phyloP scores from a whole-genome alignment of 106 monocot genomes.

The Phalaenopsis equestris region DNA sequence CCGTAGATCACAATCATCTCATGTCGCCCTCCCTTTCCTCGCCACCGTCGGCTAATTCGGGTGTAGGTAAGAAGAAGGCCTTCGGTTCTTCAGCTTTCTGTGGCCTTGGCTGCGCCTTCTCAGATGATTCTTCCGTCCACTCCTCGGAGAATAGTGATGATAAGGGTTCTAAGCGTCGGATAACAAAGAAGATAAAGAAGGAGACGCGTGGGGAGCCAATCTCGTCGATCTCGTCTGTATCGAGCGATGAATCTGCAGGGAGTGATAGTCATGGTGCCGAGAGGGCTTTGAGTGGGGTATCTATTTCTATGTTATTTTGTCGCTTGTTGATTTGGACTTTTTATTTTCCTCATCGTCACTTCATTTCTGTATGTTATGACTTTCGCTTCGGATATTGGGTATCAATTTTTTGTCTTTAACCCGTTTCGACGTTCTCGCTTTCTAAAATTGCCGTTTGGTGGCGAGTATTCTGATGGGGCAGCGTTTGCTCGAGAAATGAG shows the following conservation, averaged over 20 bases:
- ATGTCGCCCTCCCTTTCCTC: neutral
- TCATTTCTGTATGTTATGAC: neutral
- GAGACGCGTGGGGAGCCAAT: neutral
- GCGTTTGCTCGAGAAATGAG: neutral
- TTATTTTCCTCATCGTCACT: neutral
- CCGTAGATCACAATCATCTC: neutral
- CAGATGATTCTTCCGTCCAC: neutral
- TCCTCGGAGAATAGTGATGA: neutral
- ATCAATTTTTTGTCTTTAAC: too few relatives aligned
- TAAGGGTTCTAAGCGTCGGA: neutral
- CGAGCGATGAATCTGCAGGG: neutral
- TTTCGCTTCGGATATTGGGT: neutral
- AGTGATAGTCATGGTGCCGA: neutral
- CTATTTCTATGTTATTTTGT: neutral
- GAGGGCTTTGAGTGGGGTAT: neutral
- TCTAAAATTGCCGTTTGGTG: neutral
- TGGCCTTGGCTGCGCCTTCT: constrained; percentile 4
- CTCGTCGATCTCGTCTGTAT: neutral
- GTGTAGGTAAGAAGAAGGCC: neutral
- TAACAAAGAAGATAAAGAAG: neutral
- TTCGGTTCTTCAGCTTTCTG: neutral
- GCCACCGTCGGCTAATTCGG: neutral
- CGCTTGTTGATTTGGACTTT: neutral
- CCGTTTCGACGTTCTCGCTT: neutral
- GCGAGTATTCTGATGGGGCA: neutral